Base-by-base conservation (phyloP, 2,329 filamentous ascomycete genomes). In the Clonostachys solani region DNA sequence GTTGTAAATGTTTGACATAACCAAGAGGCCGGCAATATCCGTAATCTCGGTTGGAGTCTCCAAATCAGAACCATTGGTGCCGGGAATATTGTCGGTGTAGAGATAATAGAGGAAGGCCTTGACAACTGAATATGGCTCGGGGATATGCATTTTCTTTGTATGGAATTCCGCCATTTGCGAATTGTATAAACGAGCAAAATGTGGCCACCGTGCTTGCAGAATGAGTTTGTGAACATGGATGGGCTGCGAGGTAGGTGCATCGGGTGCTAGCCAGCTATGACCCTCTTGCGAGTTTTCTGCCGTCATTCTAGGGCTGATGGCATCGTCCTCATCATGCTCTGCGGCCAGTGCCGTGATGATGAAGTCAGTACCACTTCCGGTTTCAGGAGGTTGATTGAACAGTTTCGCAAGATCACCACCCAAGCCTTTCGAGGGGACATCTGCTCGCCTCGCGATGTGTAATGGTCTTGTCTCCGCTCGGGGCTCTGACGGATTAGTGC, bases 1-100 rank as follows among this genome's bases (percentile, higher is more conserved):
- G 61, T 96, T 92, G 70, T 99, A 99, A 42, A 97, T 89, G 64
- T 97, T 96, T 40, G 91, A 91, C 89, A 99, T 95, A 53, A 99
- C 92, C 4, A 99, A 78, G 66, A 99, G 83, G 9, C 94, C 92
- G 1, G 94, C 92, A 13, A 97, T 91, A 56, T 96, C 92, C 33
- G 85, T 82, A 17, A 96, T 80, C 43, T 86, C 79, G 0, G 81
- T 80, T 69, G 94, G 89, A 35, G 92, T 87, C 49, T 84, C 83
- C 42, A 90, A 73, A 42, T 74, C 71, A n/a, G 71, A 66, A 23
- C 75, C 72, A 2, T 66, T 63, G 6, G 68, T 65, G 40, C 73
- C 68, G 54, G 82, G 75, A 55, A 99, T 96, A 56, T 86, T 92
- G 65, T 99, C 94, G 0, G 94, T 96, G 67, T 99, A 99, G 2